Evolutionary conservation across 768 basidiomycete species (phyloP), one percentile per base, ranked within the genome.

Genomic region (Calocybe cyanea): DNA sequence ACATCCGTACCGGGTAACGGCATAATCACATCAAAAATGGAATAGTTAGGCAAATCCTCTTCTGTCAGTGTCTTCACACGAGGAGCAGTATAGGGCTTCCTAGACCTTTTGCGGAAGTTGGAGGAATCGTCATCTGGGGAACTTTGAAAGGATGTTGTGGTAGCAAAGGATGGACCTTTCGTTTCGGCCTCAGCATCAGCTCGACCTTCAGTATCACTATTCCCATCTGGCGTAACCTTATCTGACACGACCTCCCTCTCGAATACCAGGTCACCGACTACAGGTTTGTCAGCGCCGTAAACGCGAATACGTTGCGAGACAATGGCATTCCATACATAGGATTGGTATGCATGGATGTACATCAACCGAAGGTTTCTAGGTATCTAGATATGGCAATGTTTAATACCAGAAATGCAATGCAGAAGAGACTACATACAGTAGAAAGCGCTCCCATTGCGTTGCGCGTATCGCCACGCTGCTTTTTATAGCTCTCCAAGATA

Each of bases 331-430:
- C 95, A 99, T 25, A 98, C 85, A 57, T 97, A 99, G 13, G 91
- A 94, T 63, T 99, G 96, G 62, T 97, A 99, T 23, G 94, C 94
- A 64, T 99, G 96, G 44, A 97, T 83, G 63, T 98, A 99, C 90
- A 99, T 97, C 53, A 96, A 69, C 41, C 96, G 80, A 48, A 99
- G 78, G 59, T 95, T 98, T 45, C 87, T 78, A 11, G 96, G 96
- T 54, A 99, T 98, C 95, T 97, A 54, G 1, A 35, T 23, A 14
- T 18, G 14, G 13, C 11, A 14, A 20, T 47, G 20, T 28, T 35
- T 32, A 23, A 38, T 13, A 33, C 18, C 34, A 36, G 33, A 41
- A 30, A 39, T n/a, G 15, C 14, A n/a, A 5, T n/a, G 45, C 20
- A 24, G 11, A 55, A 42, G 15, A 49, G 41, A 19, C 2, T 18